These are phyloP conservation scores for Amorphotheca resinae DNA, from an alignment of 495 filamentous ascomycete genomes.

Conservation along the genomic window DNA sequence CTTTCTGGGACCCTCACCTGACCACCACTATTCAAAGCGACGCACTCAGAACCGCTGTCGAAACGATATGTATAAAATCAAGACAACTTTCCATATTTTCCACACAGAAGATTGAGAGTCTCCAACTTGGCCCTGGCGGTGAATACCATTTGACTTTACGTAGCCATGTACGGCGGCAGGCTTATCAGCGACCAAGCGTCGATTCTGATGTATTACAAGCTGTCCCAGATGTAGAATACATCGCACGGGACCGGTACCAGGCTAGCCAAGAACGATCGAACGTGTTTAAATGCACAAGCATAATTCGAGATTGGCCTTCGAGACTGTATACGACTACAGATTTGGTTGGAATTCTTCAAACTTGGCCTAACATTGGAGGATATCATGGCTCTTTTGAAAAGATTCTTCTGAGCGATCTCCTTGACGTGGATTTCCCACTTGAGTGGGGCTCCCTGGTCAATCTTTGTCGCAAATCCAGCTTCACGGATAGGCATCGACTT, in stretches of 20 bases:
- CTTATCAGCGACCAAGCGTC: neutral
- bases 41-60: slow-evolving; percentile 26
- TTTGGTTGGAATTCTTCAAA: slow-evolving; percentile 23
- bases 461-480: slow-evolving; percentile 16
- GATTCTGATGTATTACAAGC: neutral
- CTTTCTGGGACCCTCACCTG: slow-evolving; percentile 19
- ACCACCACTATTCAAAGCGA: slow-evolving; percentile 43
- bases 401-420: slow-evolving; percentile 21
- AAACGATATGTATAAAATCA: slow-evolving; percentile 31
- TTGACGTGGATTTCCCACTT: slow-evolving; percentile 23
- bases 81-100: slow-evolving; percentile 9
- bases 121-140: neutral
- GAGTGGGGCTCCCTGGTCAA: slow-evolving; percentile 34
- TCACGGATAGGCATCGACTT: slow-evolving; percentile 21
- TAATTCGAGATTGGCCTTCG: slow-evolving; percentile 22
- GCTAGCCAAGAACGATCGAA: neutral
- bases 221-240: neutral
- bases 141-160: slow-evolving; percentile 4
- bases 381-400: slow-evolving; percentile 23
- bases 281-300: slow-evolving; percentile 19
- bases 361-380: slow-evolving; percentile 30
- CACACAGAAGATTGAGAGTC: slow-evolving; percentile 12
- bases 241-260: neutral
- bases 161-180: neutral
- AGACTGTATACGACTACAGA: slow-evolving; percentile 17